Percentiles rank a stretch among this genome's conserved stretches.
phyloP scores from a whole-genome alignment of 139 green algal species.

The Chlorella sorokiniana region DNA sequence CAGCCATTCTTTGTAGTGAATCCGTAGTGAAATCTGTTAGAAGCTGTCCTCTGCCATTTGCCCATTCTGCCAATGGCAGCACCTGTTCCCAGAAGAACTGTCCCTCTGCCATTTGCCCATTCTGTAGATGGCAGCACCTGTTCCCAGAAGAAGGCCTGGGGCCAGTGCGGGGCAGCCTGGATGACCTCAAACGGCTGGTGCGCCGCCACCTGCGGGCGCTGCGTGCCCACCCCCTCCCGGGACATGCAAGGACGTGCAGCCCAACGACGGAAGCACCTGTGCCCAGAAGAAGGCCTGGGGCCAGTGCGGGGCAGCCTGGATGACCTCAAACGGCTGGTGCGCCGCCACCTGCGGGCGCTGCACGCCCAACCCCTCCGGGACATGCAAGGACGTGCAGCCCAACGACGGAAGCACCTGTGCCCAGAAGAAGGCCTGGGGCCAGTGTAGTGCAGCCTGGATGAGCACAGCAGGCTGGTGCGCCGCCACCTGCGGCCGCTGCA shows the following conservation, averaged over 20 bases:
- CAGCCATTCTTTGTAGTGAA: not conserved
- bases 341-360: not conserved
- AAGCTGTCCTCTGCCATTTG: too few relatives aligned
- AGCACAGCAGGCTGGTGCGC: constrained; percentile 7
- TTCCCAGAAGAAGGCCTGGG: constrained; percentile 30
- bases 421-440: constrained; percentile 22
- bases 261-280: constrained; percentile 19
- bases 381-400: constrained; percentile 22
- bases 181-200: constrained; percentile 37
- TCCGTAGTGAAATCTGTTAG: too few relatives aligned
- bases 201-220: constrained; percentile 25
- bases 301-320: constrained; percentile 15
- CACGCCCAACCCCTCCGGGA: not conserved
- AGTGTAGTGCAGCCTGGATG: constrained; percentile 24
- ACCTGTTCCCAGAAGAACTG: too few relatives aligned
- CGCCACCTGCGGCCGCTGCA: constrained; percentile 18
- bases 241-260: constrained; percentile 24
- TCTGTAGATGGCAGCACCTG: constrained; percentile 25
- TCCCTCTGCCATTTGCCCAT: not conserved
- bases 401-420: constrained; percentile 19
- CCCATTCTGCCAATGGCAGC: too few relatives aligned
- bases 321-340: constrained; percentile 12
- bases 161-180: constrained; percentile 29
- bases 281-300: constrained; percentile 25
- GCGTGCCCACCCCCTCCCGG: not conserved